These are phyloP conservation scores for Metschnikowia kunwiensis DNA, from an alignment of 805 yeast species.

Conservation along the genomic window DNA sequence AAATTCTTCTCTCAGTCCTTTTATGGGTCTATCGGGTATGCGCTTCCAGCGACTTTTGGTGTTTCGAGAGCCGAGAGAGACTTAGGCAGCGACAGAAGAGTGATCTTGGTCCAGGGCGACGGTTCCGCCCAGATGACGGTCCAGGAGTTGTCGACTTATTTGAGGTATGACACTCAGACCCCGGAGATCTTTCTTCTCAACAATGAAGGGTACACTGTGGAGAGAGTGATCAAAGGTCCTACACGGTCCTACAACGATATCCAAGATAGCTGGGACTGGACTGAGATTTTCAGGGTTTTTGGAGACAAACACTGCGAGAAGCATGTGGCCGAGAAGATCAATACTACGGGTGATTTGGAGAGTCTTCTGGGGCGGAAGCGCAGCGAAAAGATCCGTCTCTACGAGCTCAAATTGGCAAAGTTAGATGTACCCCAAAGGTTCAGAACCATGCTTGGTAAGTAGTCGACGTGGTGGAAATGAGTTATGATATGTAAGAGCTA, in stretches of 20 bases:
- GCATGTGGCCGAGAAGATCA: constrained; percentile 24
- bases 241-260: constrained; percentile 77
- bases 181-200: constrained; percentile 76
- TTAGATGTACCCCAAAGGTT: constrained; percentile 29
- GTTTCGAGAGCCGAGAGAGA: constrained; percentile 72
- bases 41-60: constrained; percentile 84
- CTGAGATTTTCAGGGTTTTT: constrained; percentile 59
- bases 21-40: constrained; percentile 85
- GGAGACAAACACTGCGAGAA: constrained; percentile 41
- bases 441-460: constrained; percentile 10
- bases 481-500: too few relatives aligned
- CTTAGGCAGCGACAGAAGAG: constrained; percentile 46
- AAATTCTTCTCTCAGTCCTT: constrained; percentile 63
- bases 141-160: constrained; percentile 71
- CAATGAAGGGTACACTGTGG: constrained; percentile 88
- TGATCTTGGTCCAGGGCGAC: constrained; percentile 81
- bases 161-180: constrained; percentile 51
- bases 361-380: constrained; percentile 14
- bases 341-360: constrained; percentile 22
- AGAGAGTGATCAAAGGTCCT: constrained; percentile 80
- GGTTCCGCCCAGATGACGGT: constrained; percentile 94
- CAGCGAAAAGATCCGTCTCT: constrained; percentile 22
- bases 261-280: constrained; percentile 80
- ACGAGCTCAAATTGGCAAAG: constrained; percentile 28
- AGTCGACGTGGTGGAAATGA: too few relatives aligned